phyloP scores from a whole-genome alignment of 139 green algal genomes.

The Chlorella ohadii region DNA sequence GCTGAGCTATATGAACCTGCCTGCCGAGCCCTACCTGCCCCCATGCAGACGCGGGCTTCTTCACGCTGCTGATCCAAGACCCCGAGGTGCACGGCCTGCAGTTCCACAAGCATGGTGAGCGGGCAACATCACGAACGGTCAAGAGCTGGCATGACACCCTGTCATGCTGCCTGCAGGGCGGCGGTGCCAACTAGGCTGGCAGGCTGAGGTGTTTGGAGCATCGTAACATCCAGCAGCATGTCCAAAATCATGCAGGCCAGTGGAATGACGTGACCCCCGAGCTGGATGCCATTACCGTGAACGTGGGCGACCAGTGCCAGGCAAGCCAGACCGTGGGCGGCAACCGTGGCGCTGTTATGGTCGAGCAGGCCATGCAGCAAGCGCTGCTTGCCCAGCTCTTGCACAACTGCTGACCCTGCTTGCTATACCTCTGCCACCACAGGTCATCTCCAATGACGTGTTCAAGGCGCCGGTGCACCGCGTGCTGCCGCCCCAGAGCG shows the following conservation, averaged over 20 bases:
- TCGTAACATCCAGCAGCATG: too few species aligned
- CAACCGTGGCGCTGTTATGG: too few species aligned
- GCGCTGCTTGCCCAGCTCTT: neutral
- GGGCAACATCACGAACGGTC: too few species aligned
- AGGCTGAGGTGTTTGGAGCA: too few species aligned
- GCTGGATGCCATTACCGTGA: constrained; percentile 47
- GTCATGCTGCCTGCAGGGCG: too few species aligned
- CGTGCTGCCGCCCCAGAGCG: constrained; percentile 44
- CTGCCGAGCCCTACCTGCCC: neutral
- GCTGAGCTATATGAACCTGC: too few species aligned
- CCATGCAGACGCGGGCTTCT: constrained; percentile 58
- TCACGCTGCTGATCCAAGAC: constrained; percentile 67
- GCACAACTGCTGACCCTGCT: neutral
- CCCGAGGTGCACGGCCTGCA: constrained; percentile 54
- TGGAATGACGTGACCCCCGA: constrained; percentile 43
- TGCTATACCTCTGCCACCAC: neutral
- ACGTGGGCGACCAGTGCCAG: constrained; percentile 58
- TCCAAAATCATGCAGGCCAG: constrained; percentile 33
- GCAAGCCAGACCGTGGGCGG: neutral
- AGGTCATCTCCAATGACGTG: constrained; percentile 48
- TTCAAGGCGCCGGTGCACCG: constrained; percentile 54
- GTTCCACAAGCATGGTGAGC: constrained; percentile 29
- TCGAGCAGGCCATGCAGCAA: too few species aligned
- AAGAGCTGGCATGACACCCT: too few species aligned
- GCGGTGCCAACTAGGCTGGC: too few species aligned